Evolutionary conservation across 2,329 filamentous ascomycete genomes (phyloP).

Genomic region (Neofusicoccum umdonicola): DNA sequence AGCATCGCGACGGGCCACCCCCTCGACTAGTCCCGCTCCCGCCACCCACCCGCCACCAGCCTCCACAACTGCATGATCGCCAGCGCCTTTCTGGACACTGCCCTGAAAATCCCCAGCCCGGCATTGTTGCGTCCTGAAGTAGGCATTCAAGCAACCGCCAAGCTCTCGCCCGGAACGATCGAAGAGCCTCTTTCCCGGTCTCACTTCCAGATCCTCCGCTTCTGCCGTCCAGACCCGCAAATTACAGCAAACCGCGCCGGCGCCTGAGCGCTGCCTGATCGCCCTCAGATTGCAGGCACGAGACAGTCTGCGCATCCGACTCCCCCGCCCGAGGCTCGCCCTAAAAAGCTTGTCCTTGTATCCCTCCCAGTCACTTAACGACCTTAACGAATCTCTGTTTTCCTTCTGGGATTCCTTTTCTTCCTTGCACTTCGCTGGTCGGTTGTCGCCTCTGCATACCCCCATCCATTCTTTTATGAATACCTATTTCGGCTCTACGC

Average conservation of each 20-base stretch:
- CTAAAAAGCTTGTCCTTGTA: slow-evolving; percentile 7
- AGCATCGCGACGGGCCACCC: slow-evolving; percentile 4
- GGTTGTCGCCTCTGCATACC: slow-evolving; percentile 5
- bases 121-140: not conserved
- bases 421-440: slow-evolving; percentile 15
- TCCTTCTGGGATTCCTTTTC: slow-evolving; percentile 1
- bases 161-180: not conserved
- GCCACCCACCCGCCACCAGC: not conserved
- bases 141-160: slow-evolving; percentile 9
- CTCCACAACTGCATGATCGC: not conserved
- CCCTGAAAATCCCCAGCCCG: slow-evolving; percentile 1
- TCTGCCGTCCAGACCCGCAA: not conserved
- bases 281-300: slow-evolving; percentile 6
- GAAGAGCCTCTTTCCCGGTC: not conserved
- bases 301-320: slow-evolving; percentile 8
- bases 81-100: not conserved
- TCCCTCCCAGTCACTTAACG: not conserved
- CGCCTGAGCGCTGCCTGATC: slow-evolving; percentile 5
- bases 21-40: not conserved
- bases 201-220: not conserved
- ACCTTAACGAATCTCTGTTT: slow-evolving; percentile 12
- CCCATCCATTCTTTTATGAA: slow-evolving; percentile 10
- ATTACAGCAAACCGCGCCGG: not conserved
- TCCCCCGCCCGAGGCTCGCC: not conserved
- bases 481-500: not conserved